These are phyloP conservation scores for Candida maltosa DNA, from an alignment of 805 yeast species.

Conservation along the genomic window DNA sequence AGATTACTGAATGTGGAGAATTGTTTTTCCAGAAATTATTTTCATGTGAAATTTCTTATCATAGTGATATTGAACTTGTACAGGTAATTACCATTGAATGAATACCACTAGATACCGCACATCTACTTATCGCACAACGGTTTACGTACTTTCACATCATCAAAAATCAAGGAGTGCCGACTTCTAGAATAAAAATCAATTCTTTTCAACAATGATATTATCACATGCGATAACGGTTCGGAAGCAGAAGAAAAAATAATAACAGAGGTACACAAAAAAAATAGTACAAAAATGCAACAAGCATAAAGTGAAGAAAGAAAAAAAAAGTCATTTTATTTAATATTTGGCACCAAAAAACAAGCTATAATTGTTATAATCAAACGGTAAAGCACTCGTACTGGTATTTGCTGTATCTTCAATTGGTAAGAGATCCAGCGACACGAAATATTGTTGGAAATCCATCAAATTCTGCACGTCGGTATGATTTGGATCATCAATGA, in stretches of 20 bases:
- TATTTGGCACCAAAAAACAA: conserved; percentile 12
- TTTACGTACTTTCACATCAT: too few species aligned
- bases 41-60: too few species aligned
- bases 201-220: too few species aligned
- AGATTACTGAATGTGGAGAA: too few species aligned
- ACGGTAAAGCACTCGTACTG: conserved; percentile 9
- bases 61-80: too few species aligned
- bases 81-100: too few species aligned
- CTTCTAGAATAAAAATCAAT: too few species aligned
- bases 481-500: conserved; percentile 12
- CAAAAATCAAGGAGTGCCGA: too few species aligned
- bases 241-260: not conserved
- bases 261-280: not conserved
- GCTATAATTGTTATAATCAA: conserved; percentile 11
- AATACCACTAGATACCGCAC: too few species aligned
- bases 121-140: too few species aligned
- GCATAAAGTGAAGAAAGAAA: not conserved
- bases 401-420: conserved; percentile 1
- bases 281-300: not conserved
- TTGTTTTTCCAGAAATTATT: too few species aligned
- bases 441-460: conserved; percentile 17
- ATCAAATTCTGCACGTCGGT: conserved; percentile 11
- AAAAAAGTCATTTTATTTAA: not conserved
- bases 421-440: conserved; percentile 13
- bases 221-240: too few species aligned